Evolutionary conservation across 164 flowering plant species (phyloP).

Genomic region (Aristolochia californica): DNA sequence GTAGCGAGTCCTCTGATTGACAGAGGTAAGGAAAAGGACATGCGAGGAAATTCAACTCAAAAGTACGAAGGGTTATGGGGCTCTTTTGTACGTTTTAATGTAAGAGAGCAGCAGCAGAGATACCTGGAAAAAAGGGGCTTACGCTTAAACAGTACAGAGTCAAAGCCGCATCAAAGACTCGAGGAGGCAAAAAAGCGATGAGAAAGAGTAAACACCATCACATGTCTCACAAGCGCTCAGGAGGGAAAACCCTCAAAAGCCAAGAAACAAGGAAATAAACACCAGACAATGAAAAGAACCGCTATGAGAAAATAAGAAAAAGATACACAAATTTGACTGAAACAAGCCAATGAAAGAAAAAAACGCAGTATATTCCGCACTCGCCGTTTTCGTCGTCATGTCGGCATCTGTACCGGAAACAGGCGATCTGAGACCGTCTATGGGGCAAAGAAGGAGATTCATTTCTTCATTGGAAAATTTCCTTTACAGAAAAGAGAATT

Average conservation of each 20-base stretch:
- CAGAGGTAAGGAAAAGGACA: conserved; percentile 1
- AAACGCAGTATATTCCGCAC: neutral
- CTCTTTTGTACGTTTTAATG: neutral
- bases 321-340: neutral
- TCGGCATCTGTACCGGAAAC: too few relatives aligned
- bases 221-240: neutral
- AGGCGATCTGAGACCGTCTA: too few relatives aligned
- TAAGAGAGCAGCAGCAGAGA: neutral
- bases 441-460: too few relatives aligned
- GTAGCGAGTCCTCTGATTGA: neutral
- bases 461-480: too few relatives aligned
- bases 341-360: neutral
- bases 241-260: neutral
- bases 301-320: neutral
- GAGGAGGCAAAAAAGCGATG: neutral
- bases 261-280: conserved; percentile 4
- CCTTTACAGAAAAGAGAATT: too few relatives aligned
- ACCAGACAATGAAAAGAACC: conserved; percentile 1
- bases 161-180: conserved; percentile 7
- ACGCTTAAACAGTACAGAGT: conserved; percentile 3
- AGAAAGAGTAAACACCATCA: neutral
- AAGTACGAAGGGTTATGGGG: neutral
- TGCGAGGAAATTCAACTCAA: conserved; percentile 1
- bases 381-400: too few relatives aligned
- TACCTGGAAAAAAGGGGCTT: neutral